Base-by-base conservation (phyloP, 2,329 filamentous ascomycete genomes). In the Fusarium begoniae region DNA sequence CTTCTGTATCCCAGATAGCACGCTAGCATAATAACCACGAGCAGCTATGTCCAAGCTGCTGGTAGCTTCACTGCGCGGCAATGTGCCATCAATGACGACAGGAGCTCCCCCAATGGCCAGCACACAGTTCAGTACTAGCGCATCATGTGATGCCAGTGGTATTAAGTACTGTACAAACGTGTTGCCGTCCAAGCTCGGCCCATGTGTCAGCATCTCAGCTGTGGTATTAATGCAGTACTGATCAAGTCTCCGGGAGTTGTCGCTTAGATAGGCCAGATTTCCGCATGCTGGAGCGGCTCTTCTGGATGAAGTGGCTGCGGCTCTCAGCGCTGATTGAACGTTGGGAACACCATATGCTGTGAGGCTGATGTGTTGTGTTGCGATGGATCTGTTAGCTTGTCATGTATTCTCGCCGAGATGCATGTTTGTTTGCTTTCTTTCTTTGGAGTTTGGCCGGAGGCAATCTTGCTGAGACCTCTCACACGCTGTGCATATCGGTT, bases 191-290 rank as follows among this genome's bases (percentile, higher is more conserved):
- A 35, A 22, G 41, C 40, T 53, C 11, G 63, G 65, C 3, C 65
- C 53, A 35, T 63, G 35, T 11, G 65, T 67, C 5, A 68, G 35
- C 53, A 47, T 51, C 6, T 67, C 63, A 8, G 65, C 63, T 8
- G 65, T 68, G 24, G 10, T 12, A 28, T 53, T 40, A 15, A 67
- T 22, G 40, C 67, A 68, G 32, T 68, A 63, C 24, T 60, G 65
- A 37, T 68, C 67, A 18, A 68, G 65, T 28, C 45, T 54, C 11
- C 63, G 63, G 0, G 65, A 68, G 24, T 41, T 35, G 14, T 53
- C 63, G 63, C 22, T 67, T 68, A 61, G 54, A 68, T 67, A 54
- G 8, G 65, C 54, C 4, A 68, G 28, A 3, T 68, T 67, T 10
- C 54, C 63, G 6, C 67, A 67, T 8, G 41, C 32, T 20, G 30